Conservation (phyloP, 208 protist genomes). For the Crithidia expoeki region DNA sequence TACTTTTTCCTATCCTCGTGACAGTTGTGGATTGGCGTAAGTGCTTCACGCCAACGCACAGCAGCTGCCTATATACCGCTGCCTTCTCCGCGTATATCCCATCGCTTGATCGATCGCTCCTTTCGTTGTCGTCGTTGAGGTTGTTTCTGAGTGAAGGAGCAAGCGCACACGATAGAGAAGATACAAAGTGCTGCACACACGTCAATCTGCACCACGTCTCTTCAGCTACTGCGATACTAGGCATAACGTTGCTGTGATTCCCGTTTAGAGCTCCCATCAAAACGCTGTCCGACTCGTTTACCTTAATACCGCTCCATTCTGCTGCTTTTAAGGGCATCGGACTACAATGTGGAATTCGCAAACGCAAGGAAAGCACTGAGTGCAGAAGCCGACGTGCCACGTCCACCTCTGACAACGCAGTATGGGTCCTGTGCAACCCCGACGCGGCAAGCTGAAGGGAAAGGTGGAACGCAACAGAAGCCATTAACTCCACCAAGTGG, state of each 20-base stretch:
- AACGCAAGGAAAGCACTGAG: neutral
- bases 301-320: neutral
- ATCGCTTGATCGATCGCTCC: too few species aligned
- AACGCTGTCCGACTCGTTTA: too few species aligned
- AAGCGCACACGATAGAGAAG: neutral
- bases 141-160: neutral
- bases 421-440: neutral
- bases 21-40: neutral
- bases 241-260: neutral
- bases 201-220: conserved; percentile 32
- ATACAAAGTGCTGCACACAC: conserved; percentile 7
- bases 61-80: neutral
- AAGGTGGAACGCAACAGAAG: conserved; percentile 6
- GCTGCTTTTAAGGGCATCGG: neutral
- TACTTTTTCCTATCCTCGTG: too few species aligned
- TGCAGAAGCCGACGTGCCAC: neutral
- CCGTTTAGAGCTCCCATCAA: too few species aligned
- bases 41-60: neutral
- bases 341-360: neutral
- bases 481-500: neutral
- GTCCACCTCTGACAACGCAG: neutral
- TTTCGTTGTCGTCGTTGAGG: too few species aligned
- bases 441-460: conserved; percentile 1
- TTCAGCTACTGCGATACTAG: conserved; percentile 1
- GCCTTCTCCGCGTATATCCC: too few species aligned